Percentiles rank a stretch among this genome's conserved stretches.
Conservation (phyloP, 257 asterid genomes). For the Solanum virginianum region DNA sequence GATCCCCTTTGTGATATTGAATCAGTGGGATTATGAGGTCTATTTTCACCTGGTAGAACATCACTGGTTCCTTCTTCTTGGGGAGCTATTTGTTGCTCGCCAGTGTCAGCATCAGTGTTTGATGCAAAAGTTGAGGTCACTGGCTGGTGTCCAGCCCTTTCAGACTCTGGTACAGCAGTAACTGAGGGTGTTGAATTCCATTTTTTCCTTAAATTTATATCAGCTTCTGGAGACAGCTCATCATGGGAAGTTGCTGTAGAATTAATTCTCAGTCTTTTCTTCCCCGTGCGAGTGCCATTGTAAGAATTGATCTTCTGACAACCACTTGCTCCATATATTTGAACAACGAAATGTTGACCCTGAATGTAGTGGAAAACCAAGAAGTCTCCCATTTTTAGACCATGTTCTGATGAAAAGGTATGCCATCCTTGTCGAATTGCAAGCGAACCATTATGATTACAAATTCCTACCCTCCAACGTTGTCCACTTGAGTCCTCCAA, state of each 20-base stretch:
- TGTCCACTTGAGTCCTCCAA: constrained; percentile 43
- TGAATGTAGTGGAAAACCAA: constrained; percentile 21
- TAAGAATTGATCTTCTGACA: constrained; percentile 13
- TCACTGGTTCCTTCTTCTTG: background rate
- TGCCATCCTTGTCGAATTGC: constrained; percentile 57
- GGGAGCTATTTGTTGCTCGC: background rate
- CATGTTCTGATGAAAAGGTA: constrained; percentile 27
- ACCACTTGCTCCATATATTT: constrained; percentile 28
- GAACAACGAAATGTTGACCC: constrained; percentile 34
- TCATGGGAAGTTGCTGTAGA: background rate
- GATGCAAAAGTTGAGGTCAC: background rate
- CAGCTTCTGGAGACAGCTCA: background rate
- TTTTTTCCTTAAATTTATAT: background rate
- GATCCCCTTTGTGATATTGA: background rate
- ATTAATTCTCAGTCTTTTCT: constrained; percentile 1
- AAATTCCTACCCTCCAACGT: constrained; percentile 27
- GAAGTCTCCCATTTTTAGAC: constrained; percentile 26
- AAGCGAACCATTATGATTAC: constrained; percentile 13
- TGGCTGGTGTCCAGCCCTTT: background rate
- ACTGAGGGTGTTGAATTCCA: constrained; percentile 3
- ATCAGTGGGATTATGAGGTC: background rate
- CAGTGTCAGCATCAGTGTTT: background rate
- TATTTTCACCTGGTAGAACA: background rate
- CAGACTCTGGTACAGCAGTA: constrained; percentile 5
- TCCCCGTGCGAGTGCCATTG: background rate